A percentile compares a stretch with the other conserved stretches of the same genome.
These are phyloP conservation scores for Neurospora discreta DNA, from an alignment of 495 filamentous ascomycete species.

Conservation along the genomic window DNA sequence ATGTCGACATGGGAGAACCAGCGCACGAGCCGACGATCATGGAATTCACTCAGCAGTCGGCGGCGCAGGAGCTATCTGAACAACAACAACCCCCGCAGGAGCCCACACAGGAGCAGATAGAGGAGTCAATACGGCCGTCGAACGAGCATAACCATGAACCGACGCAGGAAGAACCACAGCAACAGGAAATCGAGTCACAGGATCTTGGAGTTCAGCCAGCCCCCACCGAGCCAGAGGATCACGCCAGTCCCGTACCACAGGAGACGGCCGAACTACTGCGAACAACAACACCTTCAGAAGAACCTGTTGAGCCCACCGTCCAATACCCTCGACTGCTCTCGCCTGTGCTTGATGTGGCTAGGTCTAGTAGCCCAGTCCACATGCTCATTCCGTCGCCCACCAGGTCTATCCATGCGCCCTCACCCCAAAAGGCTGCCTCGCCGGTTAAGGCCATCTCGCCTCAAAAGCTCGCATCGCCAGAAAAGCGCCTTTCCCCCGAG, in stretches of 20 bases:
- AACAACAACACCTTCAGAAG: slow-evolving; percentile 37
- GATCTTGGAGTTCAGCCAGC: not conserved
- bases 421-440: slow-evolving; percentile 8
- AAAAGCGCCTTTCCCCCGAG: slow-evolving; percentile 2
- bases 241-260: slow-evolving; percentile 11
- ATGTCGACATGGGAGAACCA: slow-evolving; percentile 12
- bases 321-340: not conserved
- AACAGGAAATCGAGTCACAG: not conserved
- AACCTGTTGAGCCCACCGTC: slow-evolving; percentile 2
- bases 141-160: not conserved
- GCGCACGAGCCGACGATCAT: not conserved
- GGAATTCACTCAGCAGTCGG: not conserved
- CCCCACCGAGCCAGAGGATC: slow-evolving; percentile 5
- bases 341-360: not conserved
- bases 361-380: slow-evolving; percentile 10
- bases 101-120: not conserved
- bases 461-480: slow-evolving; percentile 11
- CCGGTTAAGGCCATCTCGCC: slow-evolving; percentile 16
- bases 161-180: not conserved
- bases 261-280: slow-evolving; percentile 54
- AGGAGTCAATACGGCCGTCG: not conserved
- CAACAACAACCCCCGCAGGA: not conserved
- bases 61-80: not conserved
- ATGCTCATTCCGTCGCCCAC: slow-evolving; percentile 9
- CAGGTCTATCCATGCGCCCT: slow-evolving; percentile 14